A percentile compares a stretch with the other conserved stretches of the same genome.
phyloP scores from a whole-genome alignment of 495 filamentous ascomycete species.

The Xylaria scruposa region DNA sequence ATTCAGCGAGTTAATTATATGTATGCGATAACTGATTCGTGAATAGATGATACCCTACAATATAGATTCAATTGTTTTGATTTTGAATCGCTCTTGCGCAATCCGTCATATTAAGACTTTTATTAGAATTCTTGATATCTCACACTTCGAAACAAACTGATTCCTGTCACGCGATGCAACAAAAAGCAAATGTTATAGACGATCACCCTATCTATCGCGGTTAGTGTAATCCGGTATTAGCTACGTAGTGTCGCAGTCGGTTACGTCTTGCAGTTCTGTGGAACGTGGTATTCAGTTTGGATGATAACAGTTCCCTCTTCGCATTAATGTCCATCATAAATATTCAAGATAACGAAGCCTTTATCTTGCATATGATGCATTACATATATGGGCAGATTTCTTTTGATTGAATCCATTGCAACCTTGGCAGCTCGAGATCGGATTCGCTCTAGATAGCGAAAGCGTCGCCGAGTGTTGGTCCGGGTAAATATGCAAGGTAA shows the following conservation, averaged over 20 bases:
- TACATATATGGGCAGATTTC: neutral
- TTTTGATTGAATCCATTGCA: neutral
- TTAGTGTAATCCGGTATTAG: neutral
- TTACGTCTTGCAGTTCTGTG: constrained; percentile 2
- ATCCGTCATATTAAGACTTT: neutral
- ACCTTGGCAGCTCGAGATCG: neutral
- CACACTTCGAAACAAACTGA: neutral
- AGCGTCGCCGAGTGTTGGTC: neutral
- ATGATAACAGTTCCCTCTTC: neutral
- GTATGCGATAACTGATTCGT: neutral
- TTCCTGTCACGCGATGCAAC: too few species aligned
- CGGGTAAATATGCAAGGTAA: constrained; percentile 22
- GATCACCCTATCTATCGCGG: neutral
- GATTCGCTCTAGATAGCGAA: neutral
- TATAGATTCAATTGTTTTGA: neutral
- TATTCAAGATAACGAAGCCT: neutral
- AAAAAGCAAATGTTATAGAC: neutral
- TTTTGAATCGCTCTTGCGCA: neutral
- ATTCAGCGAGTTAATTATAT: neutral
- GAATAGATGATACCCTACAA: constrained; percentile 20
- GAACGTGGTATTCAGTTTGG: neutral
- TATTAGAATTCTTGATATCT: neutral
- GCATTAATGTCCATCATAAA: neutral
- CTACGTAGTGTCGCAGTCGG: neutral
- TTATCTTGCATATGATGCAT: neutral